Percentiles rank a stretch among this genome's conserved stretches.
These are phyloP conservation scores for Cercospora citrullina DNA, from an alignment of 2,329 filamentous ascomycete species.

Conservation along the genomic window DNA sequence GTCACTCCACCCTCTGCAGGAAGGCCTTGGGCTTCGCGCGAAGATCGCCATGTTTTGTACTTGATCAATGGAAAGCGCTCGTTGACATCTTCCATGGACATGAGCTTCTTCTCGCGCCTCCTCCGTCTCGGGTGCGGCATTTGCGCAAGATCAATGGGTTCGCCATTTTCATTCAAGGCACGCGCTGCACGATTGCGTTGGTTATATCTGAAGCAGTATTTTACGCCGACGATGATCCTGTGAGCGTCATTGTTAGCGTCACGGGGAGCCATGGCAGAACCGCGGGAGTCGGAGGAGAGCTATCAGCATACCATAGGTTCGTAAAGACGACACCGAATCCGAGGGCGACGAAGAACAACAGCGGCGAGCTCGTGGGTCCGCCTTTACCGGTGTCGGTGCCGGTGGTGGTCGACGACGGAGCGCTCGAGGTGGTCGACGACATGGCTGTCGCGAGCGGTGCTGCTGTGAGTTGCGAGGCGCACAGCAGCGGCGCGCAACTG, in stretches of 20 bases:
- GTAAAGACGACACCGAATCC: constrained; percentile 98
- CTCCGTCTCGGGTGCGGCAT: constrained; percentile 79
- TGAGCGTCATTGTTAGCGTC: constrained; percentile 23
- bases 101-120: constrained; percentile 93
- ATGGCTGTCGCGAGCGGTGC: constrained; percentile 7
- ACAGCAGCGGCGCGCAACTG: not conserved
- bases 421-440: constrained; percentile 17
- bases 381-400: constrained; percentile 28
- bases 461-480: not conserved
- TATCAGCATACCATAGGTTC: constrained; percentile 74
- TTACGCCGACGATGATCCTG: constrained; percentile 99
- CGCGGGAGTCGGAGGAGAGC: constrained; percentile 11
- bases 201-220: constrained; percentile 99
- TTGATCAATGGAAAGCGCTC: constrained; percentile 93
- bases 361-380: constrained; percentile 66
- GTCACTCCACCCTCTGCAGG: constrained; percentile 82
- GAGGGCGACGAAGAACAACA: constrained; percentile 90
- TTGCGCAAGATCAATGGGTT: constrained; percentile 81
- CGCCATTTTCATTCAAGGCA: constrained; percentile 71
- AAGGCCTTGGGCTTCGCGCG: constrained; percentile 78
- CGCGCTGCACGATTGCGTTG: constrained; percentile 82
- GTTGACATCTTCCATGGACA: constrained; percentile 99
- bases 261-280: constrained; percentile 5
- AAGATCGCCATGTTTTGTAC: constrained; percentile 92
- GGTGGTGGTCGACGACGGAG: constrained; percentile 15